Conservation (phyloP, 257 asterid genomes). For the Buddleja alternifolia region DNA sequence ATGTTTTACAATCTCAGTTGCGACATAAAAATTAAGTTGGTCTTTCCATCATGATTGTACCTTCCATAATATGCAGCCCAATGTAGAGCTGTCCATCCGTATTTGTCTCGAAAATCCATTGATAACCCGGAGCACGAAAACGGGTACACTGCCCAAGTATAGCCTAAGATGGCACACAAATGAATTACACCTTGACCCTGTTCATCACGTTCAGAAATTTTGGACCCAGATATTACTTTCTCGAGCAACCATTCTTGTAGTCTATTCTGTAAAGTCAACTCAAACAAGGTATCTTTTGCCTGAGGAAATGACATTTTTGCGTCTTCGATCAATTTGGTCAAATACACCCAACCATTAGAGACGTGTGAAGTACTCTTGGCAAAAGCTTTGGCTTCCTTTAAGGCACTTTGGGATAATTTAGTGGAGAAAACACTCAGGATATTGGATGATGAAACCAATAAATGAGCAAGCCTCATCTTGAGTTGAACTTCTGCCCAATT, state of each 20-base stretch:
- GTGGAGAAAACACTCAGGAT: constrained; percentile 45
- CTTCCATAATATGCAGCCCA: constrained; percentile 90
- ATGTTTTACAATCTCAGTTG: constrained; percentile 1
- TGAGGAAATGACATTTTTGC: constrained; percentile 43
- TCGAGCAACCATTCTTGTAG: constrained; percentile 71
- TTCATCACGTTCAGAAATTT: constrained; percentile 56
- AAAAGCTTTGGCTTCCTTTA: constrained; percentile 56
- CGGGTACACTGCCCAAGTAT: constrained; percentile 75
- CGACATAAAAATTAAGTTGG: neutral
- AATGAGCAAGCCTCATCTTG: constrained; percentile 62
- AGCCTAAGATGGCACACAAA: constrained; percentile 73
- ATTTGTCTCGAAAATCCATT: constrained; percentile 73
- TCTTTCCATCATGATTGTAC: constrained; percentile 33
- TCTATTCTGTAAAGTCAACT: constrained; percentile 58
- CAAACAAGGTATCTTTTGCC: constrained; percentile 68
- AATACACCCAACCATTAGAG: constrained; percentile 41
- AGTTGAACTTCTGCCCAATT: constrained; percentile 56
- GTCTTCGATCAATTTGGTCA: constrained; percentile 48
- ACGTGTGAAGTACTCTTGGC: constrained; percentile 49
- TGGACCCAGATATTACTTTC: constrained; percentile 51
- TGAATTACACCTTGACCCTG: constrained; percentile 77
- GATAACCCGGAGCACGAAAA: constrained; percentile 69
- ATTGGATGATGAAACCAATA: constrained; percentile 65
- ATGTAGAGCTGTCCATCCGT: constrained; percentile 81
- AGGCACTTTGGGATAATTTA: constrained; percentile 44